phyloP scores from a whole-genome alignment of 345 rosid genomes.

The Sonneratia caseolaris region DNA sequence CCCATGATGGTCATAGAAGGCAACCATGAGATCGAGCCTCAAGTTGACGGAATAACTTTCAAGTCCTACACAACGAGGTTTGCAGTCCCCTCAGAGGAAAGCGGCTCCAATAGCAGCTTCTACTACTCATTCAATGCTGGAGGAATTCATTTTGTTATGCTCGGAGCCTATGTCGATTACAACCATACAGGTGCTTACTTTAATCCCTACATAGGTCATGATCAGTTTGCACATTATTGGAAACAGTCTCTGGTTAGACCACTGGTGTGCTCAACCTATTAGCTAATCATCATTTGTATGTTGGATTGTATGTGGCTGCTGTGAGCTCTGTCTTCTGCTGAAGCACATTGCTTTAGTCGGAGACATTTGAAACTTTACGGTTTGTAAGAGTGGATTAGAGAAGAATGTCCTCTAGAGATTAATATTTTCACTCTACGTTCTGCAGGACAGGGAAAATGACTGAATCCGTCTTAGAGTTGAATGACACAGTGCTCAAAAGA shows the following conservation, averaged over 20 bases:
- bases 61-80: constrained; percentile 64
- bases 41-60: constrained; percentile 54
- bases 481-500: too few relatives aligned
- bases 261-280: too few relatives aligned
- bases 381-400: neutral
- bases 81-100: constrained; percentile 64
- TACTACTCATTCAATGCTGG: constrained; percentile 87
- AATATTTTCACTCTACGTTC: neutral
- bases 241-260: too few relatives aligned
- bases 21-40: constrained; percentile 85
- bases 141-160: constrained; percentile 70
- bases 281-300: too few relatives aligned
- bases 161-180: constrained; percentile 78
- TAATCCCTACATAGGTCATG: neutral
- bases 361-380: neutral
- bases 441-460: neutral
- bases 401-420: neutral
- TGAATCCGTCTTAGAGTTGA: neutral
- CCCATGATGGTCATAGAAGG: constrained; percentile 90
- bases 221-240: neutral
- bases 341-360: too few relatives aligned
- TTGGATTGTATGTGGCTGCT: too few relatives aligned
- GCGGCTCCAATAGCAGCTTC: constrained; percentile 58
- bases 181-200: constrained; percentile 41
- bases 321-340: too few relatives aligned